A percentile compares a stretch with the other conserved stretches of the same genome.
These are phyloP conservation scores for Porcisia hertigi DNA, from an alignment of 208 protist species.

Conservation along the genomic window DNA sequence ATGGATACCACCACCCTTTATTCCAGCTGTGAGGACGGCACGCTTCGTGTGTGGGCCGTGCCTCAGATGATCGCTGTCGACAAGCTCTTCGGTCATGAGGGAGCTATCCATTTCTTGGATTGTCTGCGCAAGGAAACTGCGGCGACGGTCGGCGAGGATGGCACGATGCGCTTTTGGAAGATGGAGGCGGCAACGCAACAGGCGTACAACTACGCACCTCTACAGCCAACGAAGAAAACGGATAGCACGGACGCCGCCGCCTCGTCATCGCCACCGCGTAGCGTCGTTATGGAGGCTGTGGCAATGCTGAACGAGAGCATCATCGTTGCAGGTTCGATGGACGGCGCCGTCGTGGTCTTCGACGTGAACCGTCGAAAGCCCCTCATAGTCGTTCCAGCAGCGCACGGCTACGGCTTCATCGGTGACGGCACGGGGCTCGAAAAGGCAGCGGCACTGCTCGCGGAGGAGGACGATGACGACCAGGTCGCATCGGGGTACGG, in stretches of 20 bases:
- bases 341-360: slow-evolving; percentile 87
- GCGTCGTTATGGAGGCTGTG: slow-evolving; percentile 70
- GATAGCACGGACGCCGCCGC: neutral
- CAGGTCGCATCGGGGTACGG: neutral
- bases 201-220: slow-evolving; percentile 48
- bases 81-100: slow-evolving; percentile 87
- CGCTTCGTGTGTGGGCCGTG: slow-evolving; percentile 87
- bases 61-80: slow-evolving; percentile 86
- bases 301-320: slow-evolving; percentile 84
- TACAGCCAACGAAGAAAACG: slow-evolving; percentile 5
- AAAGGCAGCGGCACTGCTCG: slow-evolving; percentile 43
- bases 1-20: slow-evolving; percentile 62
- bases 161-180: slow-evolving; percentile 90
- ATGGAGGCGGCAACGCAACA: slow-evolving; percentile 87
- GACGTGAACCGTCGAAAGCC: slow-evolving; percentile 82
- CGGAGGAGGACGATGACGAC: slow-evolving; percentile 22
- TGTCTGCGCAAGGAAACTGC: slow-evolving; percentile 73
- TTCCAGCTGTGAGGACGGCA: slow-evolving; percentile 75
- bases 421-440: slow-evolving; percentile 89
- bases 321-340: slow-evolving; percentile 60
- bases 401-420: slow-evolving; percentile 78
- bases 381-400: slow-evolving; percentile 53
- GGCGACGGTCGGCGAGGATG: slow-evolving; percentile 82
- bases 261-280: slow-evolving; percentile 1
- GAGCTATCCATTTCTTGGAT: slow-evolving; percentile 56